These are phyloP conservation scores for Kalanchoe fedtschenkoi DNA, from an alignment of 164 flowering plant genomes.

Conservation along the genomic window DNA sequence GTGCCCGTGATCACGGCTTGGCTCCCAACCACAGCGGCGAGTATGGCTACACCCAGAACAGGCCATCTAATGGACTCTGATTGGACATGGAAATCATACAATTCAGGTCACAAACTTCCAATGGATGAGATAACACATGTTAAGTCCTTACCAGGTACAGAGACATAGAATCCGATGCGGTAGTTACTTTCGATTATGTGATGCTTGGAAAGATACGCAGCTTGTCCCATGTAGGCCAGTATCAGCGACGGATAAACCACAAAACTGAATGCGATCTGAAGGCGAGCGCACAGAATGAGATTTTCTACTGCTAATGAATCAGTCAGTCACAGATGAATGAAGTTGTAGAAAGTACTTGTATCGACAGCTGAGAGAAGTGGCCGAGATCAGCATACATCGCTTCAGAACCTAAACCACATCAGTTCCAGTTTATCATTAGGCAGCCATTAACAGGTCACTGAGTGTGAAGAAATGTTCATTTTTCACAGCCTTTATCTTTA, in stretches of 20 bases:
- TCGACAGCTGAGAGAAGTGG: constrained; percentile 77
- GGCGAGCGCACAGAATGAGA: neutral
- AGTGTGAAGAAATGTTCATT: neutral
- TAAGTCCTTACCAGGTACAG: constrained; percentile 57
- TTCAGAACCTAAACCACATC: constrained; percentile 59
- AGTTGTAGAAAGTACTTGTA: constrained; percentile 46
- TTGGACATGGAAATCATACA: neutral
- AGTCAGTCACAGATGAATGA: neutral
- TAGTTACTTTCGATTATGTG: constrained; percentile 33
- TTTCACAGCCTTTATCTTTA: constrained; percentile 11
- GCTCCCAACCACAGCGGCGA: constrained; percentile 65
- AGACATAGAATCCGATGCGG: constrained; percentile 55
- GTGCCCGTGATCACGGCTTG: constrained; percentile 74
- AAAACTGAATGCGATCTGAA: constrained; percentile 67
- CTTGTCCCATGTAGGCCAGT: constrained; percentile 89
- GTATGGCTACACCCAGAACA: constrained; percentile 49
- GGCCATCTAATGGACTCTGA: constrained; percentile 55
- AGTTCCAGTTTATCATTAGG: neutral
- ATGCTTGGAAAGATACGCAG: constrained; percentile 73
- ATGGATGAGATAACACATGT: neutral
- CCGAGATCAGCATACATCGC: constrained; percentile 95
- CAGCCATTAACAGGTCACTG: neutral
- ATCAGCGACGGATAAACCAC: constrained; percentile 71
- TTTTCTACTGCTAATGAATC: no score
- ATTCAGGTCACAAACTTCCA: no score